Evolutionary conservation across 2,329 filamentous ascomycete genomes (phyloP), one percentile per base, ranked within the genome.

Genomic region (Alternaria metachromatica): DNA sequence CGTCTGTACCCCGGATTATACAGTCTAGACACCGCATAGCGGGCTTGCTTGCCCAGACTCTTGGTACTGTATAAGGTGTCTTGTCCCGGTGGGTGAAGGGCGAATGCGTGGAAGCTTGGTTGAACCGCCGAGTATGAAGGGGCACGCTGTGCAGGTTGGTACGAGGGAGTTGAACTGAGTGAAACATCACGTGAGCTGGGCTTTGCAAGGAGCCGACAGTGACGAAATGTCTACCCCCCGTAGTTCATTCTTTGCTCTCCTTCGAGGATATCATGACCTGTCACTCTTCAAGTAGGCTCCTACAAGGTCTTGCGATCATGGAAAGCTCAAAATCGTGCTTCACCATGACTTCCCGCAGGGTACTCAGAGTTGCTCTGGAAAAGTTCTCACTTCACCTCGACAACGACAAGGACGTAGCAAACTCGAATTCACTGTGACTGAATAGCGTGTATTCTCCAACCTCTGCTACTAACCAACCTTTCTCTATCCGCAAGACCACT

Each of bases 1-100:
- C 60, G 60, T 56, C 58, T 66, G 65, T 51, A 69, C 68, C 68
- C 66, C 64, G 49, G 64, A 67, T 67, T 61, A 45, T 55, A 61
- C 58, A 49, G 18, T n/a, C 20, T 45, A 48, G 23, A 57, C n/a
- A 54, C 33, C 56, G 54, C 64, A 48, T 56, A 54, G 44, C 51
- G 55, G 13, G 11, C 41, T 37, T 50, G 33, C 26, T 44, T 51
- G 68, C 67, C 67, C 45, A 71, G 64, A 33, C 54, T 66, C 66
- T 71, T 71, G 62, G 65, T 66, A 63, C 26, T 51, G 62, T 65
- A 65, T 63, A 73, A 70, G 70, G 63, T 26, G 59, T 70, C 66
- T 72, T 67, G 57, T 74, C 71, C 72, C 72, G 72, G 55, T 62
- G 72, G 72, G 46, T 71, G 67, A 73, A 72, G 37, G 56, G 50